Percentiles rank a stretch among this genome's conserved stretches.
Evolutionary conservation across 352 stramenopile species (phyloP).

Genomic region (Phytophthora megakarya): DNA sequence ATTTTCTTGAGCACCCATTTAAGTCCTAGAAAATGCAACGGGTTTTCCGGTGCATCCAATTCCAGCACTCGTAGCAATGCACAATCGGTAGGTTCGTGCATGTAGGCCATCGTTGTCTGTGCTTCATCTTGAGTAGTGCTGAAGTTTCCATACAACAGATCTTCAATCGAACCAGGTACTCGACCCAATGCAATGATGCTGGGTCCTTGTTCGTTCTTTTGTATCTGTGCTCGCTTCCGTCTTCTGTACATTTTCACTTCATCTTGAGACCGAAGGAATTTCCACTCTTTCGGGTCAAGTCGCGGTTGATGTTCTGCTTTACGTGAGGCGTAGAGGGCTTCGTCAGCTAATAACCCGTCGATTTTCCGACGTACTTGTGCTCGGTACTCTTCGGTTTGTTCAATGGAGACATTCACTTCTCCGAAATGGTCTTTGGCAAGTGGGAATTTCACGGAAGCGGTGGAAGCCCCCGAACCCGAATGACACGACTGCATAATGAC

Average conservation of each 20-base stretch:
- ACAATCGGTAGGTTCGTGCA: slow-evolving; percentile 45
- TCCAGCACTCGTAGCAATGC: slow-evolving; percentile 49
- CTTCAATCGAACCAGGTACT: slow-evolving; percentile 55
- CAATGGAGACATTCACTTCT: slow-evolving; percentile 34
- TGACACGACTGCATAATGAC: slow-evolving; percentile 30
- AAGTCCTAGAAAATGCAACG: slow-evolving; percentile 56
- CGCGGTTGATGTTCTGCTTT: slow-evolving; percentile 17
- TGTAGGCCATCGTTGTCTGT: slow-evolving; percentile 44
- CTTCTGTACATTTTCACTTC: slow-evolving; percentile 44
- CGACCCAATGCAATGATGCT: slow-evolving; percentile 48
- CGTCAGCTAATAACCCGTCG: slow-evolving; percentile 32
- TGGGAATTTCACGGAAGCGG: slow-evolving; percentile 31
- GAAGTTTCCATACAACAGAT: slow-evolving; percentile 55
- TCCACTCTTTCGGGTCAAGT: slow-evolving; percentile 42
- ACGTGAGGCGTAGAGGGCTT: slow-evolving; percentile 21
- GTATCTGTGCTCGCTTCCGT: slow-evolving; percentile 14
- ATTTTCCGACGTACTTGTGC: slow-evolving; percentile 37
- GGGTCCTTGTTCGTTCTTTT: background rate
- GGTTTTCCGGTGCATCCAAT: slow-evolving; percentile 38
- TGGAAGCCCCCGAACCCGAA: slow-evolving; percentile 19
- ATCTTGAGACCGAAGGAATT: slow-evolving; percentile 39
- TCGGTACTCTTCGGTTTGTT: slow-evolving; percentile 42
- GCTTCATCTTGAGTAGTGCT: slow-evolving; percentile 45
- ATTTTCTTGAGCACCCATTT: slow-evolving; percentile 57
- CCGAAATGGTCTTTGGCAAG: slow-evolving; percentile 42